Evolutionary conservation across 805 yeast species (phyloP), one percentile per base, ranked within the genome.

Genomic region (Cyberlindnera amylophila): DNA sequence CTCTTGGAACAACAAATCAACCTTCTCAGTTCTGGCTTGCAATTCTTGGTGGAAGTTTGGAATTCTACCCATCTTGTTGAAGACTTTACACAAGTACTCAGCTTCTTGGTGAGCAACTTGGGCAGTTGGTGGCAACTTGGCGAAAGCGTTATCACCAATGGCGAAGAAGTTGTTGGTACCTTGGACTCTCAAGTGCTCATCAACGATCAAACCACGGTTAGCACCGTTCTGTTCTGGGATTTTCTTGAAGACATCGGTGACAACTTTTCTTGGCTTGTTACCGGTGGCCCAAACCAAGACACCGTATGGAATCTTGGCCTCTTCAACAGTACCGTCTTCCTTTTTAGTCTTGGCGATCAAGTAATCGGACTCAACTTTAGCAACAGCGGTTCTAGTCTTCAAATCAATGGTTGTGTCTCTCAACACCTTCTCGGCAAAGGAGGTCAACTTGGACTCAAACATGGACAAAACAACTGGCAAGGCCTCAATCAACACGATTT

Each of bases 91-190:
- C 55, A 90, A 75, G 67, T 77, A 90, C 45, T 74, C 74, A 56
- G 96, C 97, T 67, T 88, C 84, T 72, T 90, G 97, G 68, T 87
- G 82, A 30, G 97, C 97, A 46, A 89, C 96, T 72, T 90, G 97
- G 23, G 97, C 97, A 44, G 97, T 90, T 55, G 97, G 97, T 15
- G 96, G 95, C 59, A 79, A 78, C 59, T 86, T 86, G 47, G 96
- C 86, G 45, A 77, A 74, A 18, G 96, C 88, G 67, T 96, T 88
- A 67, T 90, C 97, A 63, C 97, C 97, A 44, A 90, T 72, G 42
- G 96, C 96, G 66, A 75, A 90, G 55, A 90, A 79, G 57, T 86
- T 86, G 59, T 73, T 72, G 35, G 88, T 71, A 57, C 97, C 97
- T 59, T 86, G 85, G 32, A 90, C 86, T 59, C 82, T 81, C 49